Base-by-base conservation (phyloP, 2,329 filamentous ascomycete species). In the Chrysosporium keratinophilum region DNA sequence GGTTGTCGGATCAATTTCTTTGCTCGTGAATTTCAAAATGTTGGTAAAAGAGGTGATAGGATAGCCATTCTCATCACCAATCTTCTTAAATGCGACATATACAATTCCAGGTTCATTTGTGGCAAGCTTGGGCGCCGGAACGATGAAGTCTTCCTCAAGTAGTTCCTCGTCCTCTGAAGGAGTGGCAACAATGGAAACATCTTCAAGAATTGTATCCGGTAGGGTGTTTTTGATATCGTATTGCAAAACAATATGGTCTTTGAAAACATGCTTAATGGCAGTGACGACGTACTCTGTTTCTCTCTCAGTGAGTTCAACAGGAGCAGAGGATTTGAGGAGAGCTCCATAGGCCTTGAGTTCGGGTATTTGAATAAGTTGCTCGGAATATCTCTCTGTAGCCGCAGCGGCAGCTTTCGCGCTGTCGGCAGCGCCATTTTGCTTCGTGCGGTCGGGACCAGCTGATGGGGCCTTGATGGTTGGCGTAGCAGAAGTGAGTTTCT, bases 201-300 rank as follows among this genome's bases (percentile, higher is more conserved):
- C 88, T 67, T 95, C 88, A 34, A 97, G 78, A 28, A 98, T 81
- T 14, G 89, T 95, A 57, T 90, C 88, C 11, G 88, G 85, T 10
- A 98, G 78, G 1, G 93, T 98, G 76, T 98, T 98, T 78, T 95
- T 97, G 69, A 98, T 83, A 67, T 97, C 88, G 70, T 93, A 98
- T 67, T 98, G 93, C 52, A 98, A 75, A 34, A 98, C 91, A 65
- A 98, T 77, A 66, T 97, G 88, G 68, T 95, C 88, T 74, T 95
- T 95, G 83, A 96, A 98, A 64, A 98, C 83, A 68, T 98, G 93
- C 77, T 98, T 98, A 71, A 96, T 81, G 19, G 93, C 84, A 35
- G 80, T 83, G 57, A 98, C 93, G 49, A 96, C 89, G 64, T 98
- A 98, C 71, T 98, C 93, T 17, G 91, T 97, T 73, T 97, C 93